Evolutionary conservation across 257 asterid species (phyloP), one percentile per base, ranked within the genome.

Genomic region (Penstemon davidsonii): DNA sequence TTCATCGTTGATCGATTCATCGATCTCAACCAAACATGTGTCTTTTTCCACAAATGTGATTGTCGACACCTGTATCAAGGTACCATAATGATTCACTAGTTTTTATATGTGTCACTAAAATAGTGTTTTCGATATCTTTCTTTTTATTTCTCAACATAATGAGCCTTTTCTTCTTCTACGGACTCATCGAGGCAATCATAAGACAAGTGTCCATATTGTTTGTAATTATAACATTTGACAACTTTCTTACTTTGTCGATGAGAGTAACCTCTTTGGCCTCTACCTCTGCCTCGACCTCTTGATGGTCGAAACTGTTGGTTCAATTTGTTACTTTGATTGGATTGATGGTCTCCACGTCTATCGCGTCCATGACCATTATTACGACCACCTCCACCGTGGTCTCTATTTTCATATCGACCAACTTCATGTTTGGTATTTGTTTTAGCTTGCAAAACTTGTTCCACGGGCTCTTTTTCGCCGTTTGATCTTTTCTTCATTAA

Each of bases 381-480:
- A 0, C 41, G 46, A 6, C 68, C 57, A 46, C 57, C 44, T 3
- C 57, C 64, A 36, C 45, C 33, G 52, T 43, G 4, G 39, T 25
- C 33, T 2, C 11, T 7, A 10, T 42, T n/a, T 7, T 33, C 2
- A 13, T 33, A 12, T 3, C 12, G 9, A 46, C 12, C n/a, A 46
- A 9, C 45, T 0, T 62, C 54, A 45, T 18, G 19, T 8, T 44
- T 11, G 13, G 1, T 19, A 13, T 53, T 53, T 8, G 37, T 38
- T 62, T 62, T 45, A 25, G 40, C 19, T 19, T 71, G 75, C 5
- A 62, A 49, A 3, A 56, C 64, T 33, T 61, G 75, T 36, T 62
- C 55, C 13, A 53, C 7, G 5, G 69, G 69, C 25, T 62, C 54
- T 38, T 62, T 7, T n/a, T 46, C 1, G 25, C 13, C 50, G 39